A percentile compares a stretch with the other conserved stretches of the same genome.
Evolutionary conservation across 2,329 filamentous ascomycete species (phyloP).

Genomic region (Ophiostoma pallidulum): DNA sequence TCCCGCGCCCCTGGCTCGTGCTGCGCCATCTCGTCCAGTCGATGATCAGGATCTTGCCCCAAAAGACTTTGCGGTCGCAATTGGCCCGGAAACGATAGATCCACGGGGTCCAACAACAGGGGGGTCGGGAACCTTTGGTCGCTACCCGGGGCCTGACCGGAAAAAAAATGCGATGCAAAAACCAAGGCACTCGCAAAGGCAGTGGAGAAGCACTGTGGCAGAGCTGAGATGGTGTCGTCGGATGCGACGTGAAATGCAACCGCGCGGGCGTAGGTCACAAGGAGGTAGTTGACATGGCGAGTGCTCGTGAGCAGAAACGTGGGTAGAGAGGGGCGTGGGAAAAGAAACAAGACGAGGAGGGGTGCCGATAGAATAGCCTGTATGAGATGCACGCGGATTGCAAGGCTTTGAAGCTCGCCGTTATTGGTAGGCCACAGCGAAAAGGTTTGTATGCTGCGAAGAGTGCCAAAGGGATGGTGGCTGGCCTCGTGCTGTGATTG

Average conservation of each 20-base stretch:
- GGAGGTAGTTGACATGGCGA: too few relatives aligned
- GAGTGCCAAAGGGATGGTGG: conserved; percentile 7
- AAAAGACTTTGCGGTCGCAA: background rate
- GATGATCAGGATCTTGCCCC: background rate
- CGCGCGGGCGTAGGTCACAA: background rate
- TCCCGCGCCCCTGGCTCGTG: background rate
- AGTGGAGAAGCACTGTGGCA: background rate
- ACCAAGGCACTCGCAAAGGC: background rate
- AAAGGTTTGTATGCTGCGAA: conserved; percentile 8
- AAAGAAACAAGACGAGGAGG: background rate
- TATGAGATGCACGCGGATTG: too few relatives aligned
- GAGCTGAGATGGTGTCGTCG: conserved; percentile 5
- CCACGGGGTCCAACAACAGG: too few relatives aligned
- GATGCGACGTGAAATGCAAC: background rate
- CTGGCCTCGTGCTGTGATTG: conserved; percentile 10
- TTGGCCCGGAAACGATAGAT: conserved; percentile 1
- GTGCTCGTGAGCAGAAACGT: too few relatives aligned
- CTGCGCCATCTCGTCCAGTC: background rate
- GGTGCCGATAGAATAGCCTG: background rate
- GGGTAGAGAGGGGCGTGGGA: conserved; percentile 1
- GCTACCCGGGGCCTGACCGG: too few relatives aligned
- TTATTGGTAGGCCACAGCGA: conserved; percentile 5
- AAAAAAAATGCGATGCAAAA: too few relatives aligned
- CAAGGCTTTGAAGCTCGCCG: conserved; percentile 10
- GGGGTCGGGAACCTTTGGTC: too few relatives aligned